Evolutionary conservation across 2,329 filamentous ascomycete genomes (phyloP).

Genomic region (Cladosporium sp.): DNA sequence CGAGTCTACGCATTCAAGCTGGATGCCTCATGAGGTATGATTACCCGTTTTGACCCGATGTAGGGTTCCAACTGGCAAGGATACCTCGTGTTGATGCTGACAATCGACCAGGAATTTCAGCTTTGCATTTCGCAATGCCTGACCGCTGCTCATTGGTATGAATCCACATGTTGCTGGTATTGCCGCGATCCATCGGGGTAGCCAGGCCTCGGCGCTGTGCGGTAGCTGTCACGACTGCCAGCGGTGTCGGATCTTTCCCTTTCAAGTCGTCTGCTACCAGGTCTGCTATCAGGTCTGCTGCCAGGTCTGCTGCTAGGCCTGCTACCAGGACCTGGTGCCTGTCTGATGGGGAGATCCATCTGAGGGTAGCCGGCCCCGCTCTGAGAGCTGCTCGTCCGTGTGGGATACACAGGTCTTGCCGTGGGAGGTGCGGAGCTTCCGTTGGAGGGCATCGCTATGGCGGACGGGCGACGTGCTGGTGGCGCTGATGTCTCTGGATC

Average conservation of each 20-base stretch:
- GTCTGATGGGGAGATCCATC: conserved; percentile 49
- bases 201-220: conserved; percentile 24
- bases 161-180: conserved; percentile 15
- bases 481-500: conserved; percentile 22
- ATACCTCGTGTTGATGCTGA: neutral
- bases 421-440: conserved; percentile 26
- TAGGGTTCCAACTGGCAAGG: neutral
- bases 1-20: neutral
- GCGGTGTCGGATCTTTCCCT: conserved; percentile 31
- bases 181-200: conserved; percentile 13
- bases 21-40: neutral
- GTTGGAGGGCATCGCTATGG: conserved; percentile 34
- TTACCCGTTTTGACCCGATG: conserved; percentile 7
- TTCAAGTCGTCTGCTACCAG: conserved; percentile 30
- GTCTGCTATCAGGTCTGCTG: neutral
- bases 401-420: conserved; percentile 43
- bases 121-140: neutral
- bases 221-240: conserved; percentile 29
- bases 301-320: conserved; percentile 1
- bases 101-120: neutral
- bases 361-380: conserved; percentile 29
- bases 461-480: conserved; percentile 30
- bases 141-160: conserved; percentile 17
- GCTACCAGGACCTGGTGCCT: conserved; percentile 36
- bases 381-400: conserved; percentile 44